Base-by-base conservation (phyloP, 352 stramenopile species). In the Plasmopara muralis region DNA sequence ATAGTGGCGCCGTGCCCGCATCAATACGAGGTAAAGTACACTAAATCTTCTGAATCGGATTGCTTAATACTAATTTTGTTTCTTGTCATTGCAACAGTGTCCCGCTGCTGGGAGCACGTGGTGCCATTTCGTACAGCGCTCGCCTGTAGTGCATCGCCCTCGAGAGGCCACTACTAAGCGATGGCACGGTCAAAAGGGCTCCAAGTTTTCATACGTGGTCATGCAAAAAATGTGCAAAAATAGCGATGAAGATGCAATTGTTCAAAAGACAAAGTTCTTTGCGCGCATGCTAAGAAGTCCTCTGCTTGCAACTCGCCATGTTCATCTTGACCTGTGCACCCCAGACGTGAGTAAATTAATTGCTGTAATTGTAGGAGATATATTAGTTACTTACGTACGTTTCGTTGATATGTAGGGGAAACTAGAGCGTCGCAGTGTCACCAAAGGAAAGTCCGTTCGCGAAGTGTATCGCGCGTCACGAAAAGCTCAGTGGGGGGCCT, bases 71-170 rank as follows among this genome's bases (percentile, higher is more conserved):
- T 25, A 47, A 15, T 56, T 42, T 57, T 43, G 16, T 44, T 42
- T 53, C 42, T 46, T 56, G 31, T 40, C 4, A 16, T 45, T 9
- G 34, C 29, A 30, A 43, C 44, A 89, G 74, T 94, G 83, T 39
- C 77, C 83, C 7, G 75, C 74, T 9, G 66, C 57, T 25, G 74
- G 79, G 51, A 80, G 71, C 20, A 89, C 81, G 13, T 94, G 83
- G 83, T 94, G 83, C 35, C 83, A 94, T 50, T 94, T 94, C 54
- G 79, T 89, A 15, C 83, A 94, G 66, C 81, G 83, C 39, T 75
- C 82, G 18, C 83, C 83, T 2, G 65, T 75, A 43, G 80, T 93
- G 18, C 68, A 83, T 38, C 76, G 66, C n/a, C 83, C 83, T 34
- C 81, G 80, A 13, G 78, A 88, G 37, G 68, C 72, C 18, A 89